phyloP scores from a whole-genome alignment of 345 rosid genomes.

The rapeseed (Brassica napus) region DNA sequence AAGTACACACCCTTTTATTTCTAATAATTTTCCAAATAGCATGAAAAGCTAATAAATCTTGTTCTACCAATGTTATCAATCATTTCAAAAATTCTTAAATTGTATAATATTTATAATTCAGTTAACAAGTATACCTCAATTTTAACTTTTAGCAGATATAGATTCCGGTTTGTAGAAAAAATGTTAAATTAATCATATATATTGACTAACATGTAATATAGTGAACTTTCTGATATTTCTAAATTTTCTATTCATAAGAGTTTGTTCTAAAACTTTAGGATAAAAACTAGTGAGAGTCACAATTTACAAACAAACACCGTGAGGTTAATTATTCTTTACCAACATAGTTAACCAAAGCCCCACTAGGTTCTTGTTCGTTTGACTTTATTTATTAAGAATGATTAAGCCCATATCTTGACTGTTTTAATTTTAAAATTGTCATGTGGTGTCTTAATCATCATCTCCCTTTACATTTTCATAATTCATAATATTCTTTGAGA shows the following conservation, averaged over 20 bases:
- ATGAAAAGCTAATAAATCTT: neutral
- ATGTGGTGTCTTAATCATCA: neutral
- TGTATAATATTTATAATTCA: neutral
- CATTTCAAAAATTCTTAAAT: neutral
- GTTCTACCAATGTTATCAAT: neutral
- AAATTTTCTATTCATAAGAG: neutral
- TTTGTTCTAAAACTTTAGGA: neutral
- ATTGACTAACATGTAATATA: neutral
- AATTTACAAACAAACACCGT: constrained; percentile 7
- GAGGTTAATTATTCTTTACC: neutral
- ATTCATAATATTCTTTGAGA: neutral
- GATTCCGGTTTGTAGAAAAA: neutral
- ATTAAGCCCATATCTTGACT: constrained; percentile 28
- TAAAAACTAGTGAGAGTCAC: neutral
- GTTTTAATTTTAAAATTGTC: neutral
- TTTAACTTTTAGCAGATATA: neutral
- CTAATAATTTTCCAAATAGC: neutral
- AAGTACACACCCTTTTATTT: neutral
- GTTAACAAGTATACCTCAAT: neutral
- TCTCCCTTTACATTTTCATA: neutral
- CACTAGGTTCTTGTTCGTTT: constrained; percentile 15
- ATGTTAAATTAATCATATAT: neutral
- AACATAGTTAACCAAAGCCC: constrained; percentile 25
- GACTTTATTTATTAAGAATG: constrained; percentile 28
- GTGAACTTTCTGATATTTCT: too few relatives aligned